Percentiles rank a stretch among this genome's conserved stretches.
These are phyloP conservation scores for Przewalskia tangutica DNA, from an alignment of 257 asterid genomes.

Conservation along the genomic window DNA sequence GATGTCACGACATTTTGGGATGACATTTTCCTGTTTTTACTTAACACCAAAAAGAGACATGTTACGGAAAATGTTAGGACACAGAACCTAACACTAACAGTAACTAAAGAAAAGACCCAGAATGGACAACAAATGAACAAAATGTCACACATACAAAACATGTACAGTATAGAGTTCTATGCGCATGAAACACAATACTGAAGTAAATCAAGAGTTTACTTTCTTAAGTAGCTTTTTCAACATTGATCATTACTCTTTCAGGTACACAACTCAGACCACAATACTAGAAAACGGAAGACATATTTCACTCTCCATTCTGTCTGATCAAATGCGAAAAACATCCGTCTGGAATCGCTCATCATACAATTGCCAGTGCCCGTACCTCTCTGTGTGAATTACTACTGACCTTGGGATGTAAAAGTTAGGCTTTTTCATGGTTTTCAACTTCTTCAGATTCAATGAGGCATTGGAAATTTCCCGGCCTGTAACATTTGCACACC, in stretches of 20 bases:
- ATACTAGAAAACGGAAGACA: neutral
- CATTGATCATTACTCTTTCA: neutral
- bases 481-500: constrained; percentile 58
- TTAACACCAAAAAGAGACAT: no score
- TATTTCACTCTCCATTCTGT: neutral
- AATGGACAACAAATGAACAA: no score
- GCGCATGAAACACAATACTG: neutral
- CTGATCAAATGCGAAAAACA: constrained; percentile 56
- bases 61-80: no score
- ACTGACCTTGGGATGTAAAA: constrained; percentile 61
- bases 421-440: constrained; percentile 52
- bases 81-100: no score
- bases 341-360: constrained; percentile 82
- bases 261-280: neutral
- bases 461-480: constrained; percentile 48
- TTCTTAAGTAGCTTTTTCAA: neutral
- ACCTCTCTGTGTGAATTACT: constrained; percentile 46
- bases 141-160: no score
- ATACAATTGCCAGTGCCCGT: constrained; percentile 69
- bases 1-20: no score
- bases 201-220: neutral
- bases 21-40: no score
- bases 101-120: no score
- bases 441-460: constrained; percentile 45
- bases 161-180: neutral